phyloP scores from a whole-genome alignment of 345 rosid species.

The Eucalyptus paniculata region DNA sequence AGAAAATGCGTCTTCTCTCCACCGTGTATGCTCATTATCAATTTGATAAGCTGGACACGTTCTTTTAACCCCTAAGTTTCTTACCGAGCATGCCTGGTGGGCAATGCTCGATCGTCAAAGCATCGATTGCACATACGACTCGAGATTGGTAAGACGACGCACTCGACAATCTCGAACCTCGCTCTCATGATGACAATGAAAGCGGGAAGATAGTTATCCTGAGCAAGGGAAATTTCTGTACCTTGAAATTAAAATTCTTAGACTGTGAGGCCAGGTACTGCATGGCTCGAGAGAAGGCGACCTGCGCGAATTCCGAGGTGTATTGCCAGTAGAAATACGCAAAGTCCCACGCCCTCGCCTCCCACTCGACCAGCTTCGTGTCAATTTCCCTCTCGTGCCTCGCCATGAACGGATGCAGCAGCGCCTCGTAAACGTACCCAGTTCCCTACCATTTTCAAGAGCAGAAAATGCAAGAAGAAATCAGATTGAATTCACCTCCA shows the following conservation, averaged over 20 bases:
- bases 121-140: neutral
- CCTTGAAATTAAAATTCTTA: no score
- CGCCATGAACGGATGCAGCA: constrained; percentile 50
- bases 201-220: neutral
- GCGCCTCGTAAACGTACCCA: constrained; percentile 29
- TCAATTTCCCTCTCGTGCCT: constrained; percentile 70
- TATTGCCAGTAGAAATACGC: constrained; percentile 54
- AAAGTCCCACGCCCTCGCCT: constrained; percentile 68
- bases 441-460: constrained; percentile 40
- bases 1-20: neutral
- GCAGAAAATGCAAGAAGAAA: neutral
- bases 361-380: constrained; percentile 50
- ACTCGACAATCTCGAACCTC: neutral
- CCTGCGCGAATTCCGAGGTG: constrained; percentile 34
- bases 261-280: constrained; percentile 20
- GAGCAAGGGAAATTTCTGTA: neutral
- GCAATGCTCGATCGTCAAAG: neutral
- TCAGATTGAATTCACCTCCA: neutral
- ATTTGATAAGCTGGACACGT: no score
- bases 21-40: no score
- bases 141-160: neutral
- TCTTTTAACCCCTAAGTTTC: no score
- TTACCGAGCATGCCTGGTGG: neutral
- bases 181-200: neutral
- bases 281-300: constrained; percentile 47